Evolutionary conservation across 2,329 filamentous ascomycete genomes (phyloP).

Genomic region (Pseudogymnoascus sp.): DNA sequence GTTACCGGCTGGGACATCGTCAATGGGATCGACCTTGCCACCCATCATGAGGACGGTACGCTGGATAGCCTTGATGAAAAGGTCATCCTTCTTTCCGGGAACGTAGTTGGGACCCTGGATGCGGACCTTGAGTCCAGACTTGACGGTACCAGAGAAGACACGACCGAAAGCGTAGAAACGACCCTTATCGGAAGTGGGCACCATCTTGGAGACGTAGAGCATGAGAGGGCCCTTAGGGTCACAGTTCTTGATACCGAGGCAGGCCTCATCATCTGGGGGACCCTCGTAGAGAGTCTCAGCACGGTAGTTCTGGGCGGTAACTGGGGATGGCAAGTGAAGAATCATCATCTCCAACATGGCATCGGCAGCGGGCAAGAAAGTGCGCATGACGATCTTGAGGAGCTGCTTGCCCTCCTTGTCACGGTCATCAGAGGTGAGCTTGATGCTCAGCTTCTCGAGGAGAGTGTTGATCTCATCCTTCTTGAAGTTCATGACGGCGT

Average conservation of each 20-base stretch:
- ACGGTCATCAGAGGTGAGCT: slow-evolving; percentile 78
- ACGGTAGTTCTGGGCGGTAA: slow-evolving; percentile 96
- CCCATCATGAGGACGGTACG: slow-evolving; percentile 99
- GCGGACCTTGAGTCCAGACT: slow-evolving; percentile 97
- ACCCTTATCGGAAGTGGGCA: slow-evolving; percentile 98
- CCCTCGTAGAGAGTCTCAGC: slow-evolving; percentile 98
- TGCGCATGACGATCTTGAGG: slow-evolving; percentile 96
- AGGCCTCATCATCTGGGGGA: slow-evolving; percentile 82
- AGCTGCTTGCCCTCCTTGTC: slow-evolving; percentile 96
- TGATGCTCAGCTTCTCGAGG: slow-evolving; percentile 88
- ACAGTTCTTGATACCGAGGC: slow-evolving; percentile 96
- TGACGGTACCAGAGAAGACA: slow-evolving; percentile 99
- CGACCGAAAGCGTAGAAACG: slow-evolving; percentile 99
- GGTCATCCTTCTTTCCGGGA: slow-evolving; percentile 96
- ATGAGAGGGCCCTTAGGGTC: slow-evolving; percentile 97
- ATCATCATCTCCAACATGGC: slow-evolving; percentile 99
- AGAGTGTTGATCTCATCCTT: slow-evolving; percentile 80
- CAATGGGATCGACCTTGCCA: slow-evolving; percentile 96
- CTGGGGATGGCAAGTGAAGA: slow-evolving; percentile 93
- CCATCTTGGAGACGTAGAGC: slow-evolving; percentile 99
- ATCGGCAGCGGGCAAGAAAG: slow-evolving; percentile 97
- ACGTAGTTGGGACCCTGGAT: slow-evolving; percentile 99
- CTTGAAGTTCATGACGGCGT: slow-evolving; percentile 96
- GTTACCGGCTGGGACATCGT: slow-evolving; percentile 98
- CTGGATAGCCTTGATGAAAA: slow-evolving; percentile 99